Evolutionary conservation across 345 rosid species (phyloP), one percentile per base, ranked within the genome.

Genomic region (Boechera retrofracta): DNA sequence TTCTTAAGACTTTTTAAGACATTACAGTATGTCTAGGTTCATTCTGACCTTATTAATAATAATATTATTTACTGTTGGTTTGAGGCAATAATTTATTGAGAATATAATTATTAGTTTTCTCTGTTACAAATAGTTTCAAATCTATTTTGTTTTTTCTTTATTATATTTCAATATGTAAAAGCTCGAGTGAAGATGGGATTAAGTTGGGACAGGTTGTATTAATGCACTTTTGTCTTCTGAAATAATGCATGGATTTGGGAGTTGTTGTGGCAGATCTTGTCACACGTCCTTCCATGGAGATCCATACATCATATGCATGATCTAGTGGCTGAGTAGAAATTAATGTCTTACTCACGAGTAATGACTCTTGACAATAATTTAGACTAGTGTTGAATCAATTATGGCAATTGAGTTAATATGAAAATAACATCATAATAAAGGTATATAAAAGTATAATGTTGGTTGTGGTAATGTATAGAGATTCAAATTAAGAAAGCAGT

Each of bases 281-380:
- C 80, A 63, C 80, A 76, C 80, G 80, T 76, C 51, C 65, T 62
- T 53, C 64, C 3, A 61, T 61, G 49, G 57, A 76, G 47, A 69
- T 76, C 80, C 80, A 76, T 69, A 53, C 70, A 69, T 76, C 31
- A 45, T 41, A 55, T 69, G 48, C 36, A 69, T 63, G 44, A 45
- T 69, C 42, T 68, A 51, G 74, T 68, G 48, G 56, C 56, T 68
- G 54, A 49, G 39, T 68, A 18, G 15, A 60, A 39, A 21, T 21
- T 21, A 21, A 29, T 68, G 62, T 59, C 69, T 49, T 76, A 61
- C 64, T 69, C 74, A 41, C 31, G 52, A 57, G 31, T 64, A 18
- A 32, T 55, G 36, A 18, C 36, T 24, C 57, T 4, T 64, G 15
- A 28, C 36, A 41, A 63, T 51, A 29, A 47, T 42, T 33, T 47